Percentiles rank a stretch among this genome's conserved stretches.
phyloP scores from a whole-genome alignment of 2,329 filamentous ascomycete genomes.

The Fusarium torreyae region DNA sequence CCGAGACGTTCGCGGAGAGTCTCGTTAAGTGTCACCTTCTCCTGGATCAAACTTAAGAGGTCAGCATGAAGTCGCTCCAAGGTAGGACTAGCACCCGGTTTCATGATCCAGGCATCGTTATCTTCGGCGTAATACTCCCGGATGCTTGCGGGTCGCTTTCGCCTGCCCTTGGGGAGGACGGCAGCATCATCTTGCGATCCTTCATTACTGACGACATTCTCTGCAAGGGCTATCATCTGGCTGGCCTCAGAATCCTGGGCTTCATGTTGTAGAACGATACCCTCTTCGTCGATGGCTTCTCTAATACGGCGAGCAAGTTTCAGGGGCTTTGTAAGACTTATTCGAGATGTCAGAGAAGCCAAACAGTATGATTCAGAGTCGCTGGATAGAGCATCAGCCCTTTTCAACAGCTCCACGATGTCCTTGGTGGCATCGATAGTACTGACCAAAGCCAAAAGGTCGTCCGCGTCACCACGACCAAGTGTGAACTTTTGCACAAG shows the following conservation, averaged over 20 bases:
- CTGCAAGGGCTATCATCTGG: conserved; percentile 80
- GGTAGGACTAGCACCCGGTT: conserved; percentile 74
- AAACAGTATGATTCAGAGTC: conserved; percentile 56
- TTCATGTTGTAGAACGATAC: conserved; percentile 84
- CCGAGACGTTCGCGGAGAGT: conserved; percentile 73
- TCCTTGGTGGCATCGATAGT: conserved; percentile 83
- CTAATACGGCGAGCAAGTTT: conserved; percentile 80
- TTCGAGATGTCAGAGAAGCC: conserved; percentile 65
- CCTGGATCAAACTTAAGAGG: conserved; percentile 71
- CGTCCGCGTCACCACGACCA: conserved; percentile 91
- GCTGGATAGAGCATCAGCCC: conserved; percentile 32
- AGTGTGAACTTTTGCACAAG: conserved; percentile 95
- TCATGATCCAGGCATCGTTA: conserved; percentile 76
- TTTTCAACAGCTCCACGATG: conserved; percentile 67
- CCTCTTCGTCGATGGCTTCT: conserved; percentile 91
- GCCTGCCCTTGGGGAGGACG: conserved; percentile 68
- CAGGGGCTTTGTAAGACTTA: conserved; percentile 76
- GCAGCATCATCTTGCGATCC: conserved; percentile 71
- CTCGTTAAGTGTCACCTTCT: conserved; percentile 74
- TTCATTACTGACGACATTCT: conserved; percentile 78
- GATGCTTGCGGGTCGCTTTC: conserved; percentile 63
- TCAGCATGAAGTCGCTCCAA: conserved; percentile 78
- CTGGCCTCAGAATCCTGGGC: conserved; percentile 80
- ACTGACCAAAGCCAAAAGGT: conserved; percentile 85
- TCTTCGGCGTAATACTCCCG: conserved; percentile 73